Base-by-base conservation (phyloP, 306 rosid species). In the Prunus dulcis region DNA sequence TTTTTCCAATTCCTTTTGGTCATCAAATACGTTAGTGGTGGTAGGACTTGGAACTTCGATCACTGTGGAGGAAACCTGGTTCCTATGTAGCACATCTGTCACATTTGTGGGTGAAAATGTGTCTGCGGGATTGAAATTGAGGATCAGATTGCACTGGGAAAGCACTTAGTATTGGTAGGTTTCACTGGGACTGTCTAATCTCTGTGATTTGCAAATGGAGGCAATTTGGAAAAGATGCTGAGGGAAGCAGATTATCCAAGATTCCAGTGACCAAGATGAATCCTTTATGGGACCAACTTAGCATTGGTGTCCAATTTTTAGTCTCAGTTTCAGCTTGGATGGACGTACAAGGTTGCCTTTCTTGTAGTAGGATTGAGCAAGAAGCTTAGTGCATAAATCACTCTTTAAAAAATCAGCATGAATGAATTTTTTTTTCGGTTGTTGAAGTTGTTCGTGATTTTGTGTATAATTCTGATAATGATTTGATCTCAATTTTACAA, bases 241-340 rank as follows among this genome's bases (percentile, higher is more conserved):
- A 85, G 93, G 82, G 98, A 93, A 73, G 95, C 97, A n/a, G 95
- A 93, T 88, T 93, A 78, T 80, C 98, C 97, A 23, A 15, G 97
- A 93, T 78, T 50, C 18, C 55, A 50, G 6, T 50, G n/a, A 2
- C 18, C 55, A 50, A 15, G 97, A 93, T 78, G 97, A 93, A 71
- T 89, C 93, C 57, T 85, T 96, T 47, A 58, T 90, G 51, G 98
- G 38, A 5, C 7, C 10, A 1, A 13, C 62, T 56, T 56, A 20
- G 6, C 52, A 47, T 47, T 47, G 52, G 52, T 93, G 46, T 90
- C 93, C 14, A 90, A 92, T 79, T 76, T 93, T 67, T 94, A 93
- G 90, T 89, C 27, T 93, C 18, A 91, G 64, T 34, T 93, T 82
- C 91, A 91, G 9, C 6, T 91, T 50, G 96, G 96, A 76, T 87